phyloP scores from a whole-genome alignment of 129 eudicot species.

The Pulicaria dysenterica region DNA sequence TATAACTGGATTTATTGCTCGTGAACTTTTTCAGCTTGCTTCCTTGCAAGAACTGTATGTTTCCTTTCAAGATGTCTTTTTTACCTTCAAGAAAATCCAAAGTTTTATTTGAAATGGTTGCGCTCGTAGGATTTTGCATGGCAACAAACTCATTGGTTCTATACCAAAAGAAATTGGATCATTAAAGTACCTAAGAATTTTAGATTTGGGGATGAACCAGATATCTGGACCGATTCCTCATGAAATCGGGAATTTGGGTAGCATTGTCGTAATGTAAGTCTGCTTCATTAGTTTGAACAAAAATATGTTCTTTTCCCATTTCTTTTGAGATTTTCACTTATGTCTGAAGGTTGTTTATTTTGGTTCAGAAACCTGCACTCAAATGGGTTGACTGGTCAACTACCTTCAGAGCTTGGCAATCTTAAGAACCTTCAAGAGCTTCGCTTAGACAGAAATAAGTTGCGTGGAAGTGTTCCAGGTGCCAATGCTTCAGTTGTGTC shows the following conservation, averaged over 20 bases:
- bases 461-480: slow-evolving; percentile 78
- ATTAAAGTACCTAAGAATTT: slow-evolving; percentile 59
- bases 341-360: slow-evolving; percentile 13
- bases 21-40: slow-evolving; percentile 67
- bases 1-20: slow-evolving; percentile 78
- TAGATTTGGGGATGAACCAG: slow-evolving; percentile 90
- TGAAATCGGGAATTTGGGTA: slow-evolving; percentile 72
- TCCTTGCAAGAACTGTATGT: slow-evolving; percentile 79
- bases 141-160: slow-evolving; percentile 74
- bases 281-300: neutral
- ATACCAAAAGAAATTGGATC: slow-evolving; percentile 93
- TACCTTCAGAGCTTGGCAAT: slow-evolving; percentile 73
- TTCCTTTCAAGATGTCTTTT: slow-evolving; percentile 13
- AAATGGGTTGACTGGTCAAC: slow-evolving; percentile 78
- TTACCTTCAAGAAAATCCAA: slow-evolving; percentile 6
- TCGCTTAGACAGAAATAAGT: slow-evolving; percentile 83
- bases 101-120: slow-evolving; percentile 1
- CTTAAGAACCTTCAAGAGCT: slow-evolving; percentile 80
- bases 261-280: slow-evolving; percentile 67
- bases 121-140: slow-evolving; percentile 66
- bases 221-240: slow-evolving; percentile 94
- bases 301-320: neutral
- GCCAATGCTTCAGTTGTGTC: slow-evolving; percentile 45
- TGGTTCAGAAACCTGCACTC: slow-evolving; percentile 79
- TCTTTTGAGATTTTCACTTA: slow-evolving; percentile 5